Conservation (phyloP, 108 stramenopile species). For the Pseudonitzschia multistriata region DNA sequence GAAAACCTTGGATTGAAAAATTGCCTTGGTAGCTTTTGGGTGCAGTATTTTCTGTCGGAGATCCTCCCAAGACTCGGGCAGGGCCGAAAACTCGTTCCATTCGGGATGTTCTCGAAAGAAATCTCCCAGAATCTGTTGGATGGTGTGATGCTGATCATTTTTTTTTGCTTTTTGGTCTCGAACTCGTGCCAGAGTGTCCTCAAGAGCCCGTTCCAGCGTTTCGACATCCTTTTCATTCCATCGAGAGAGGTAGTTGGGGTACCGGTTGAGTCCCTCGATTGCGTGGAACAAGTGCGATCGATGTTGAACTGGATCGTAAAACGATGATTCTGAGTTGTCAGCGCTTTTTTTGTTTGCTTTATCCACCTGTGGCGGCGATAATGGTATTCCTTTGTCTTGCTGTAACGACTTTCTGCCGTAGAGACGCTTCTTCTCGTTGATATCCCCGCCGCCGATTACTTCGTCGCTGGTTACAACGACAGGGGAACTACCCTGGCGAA, state of each 20-base stretch:
- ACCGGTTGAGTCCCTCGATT: conserved; percentile 75
- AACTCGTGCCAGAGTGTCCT: conserved; percentile 50
- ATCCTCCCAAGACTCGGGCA: conserved; percentile 42
- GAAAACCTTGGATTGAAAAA: conserved; percentile 37
- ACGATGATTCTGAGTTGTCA: background rate
- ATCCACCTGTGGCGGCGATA: background rate
- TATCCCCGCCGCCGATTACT: conserved; percentile 62
- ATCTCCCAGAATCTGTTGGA: conserved; percentile 15
- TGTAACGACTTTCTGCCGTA: conserved; percentile 14
- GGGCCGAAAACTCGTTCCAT: conserved; percentile 18
- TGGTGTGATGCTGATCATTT: conserved; percentile 5
- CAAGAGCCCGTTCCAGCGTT: conserved; percentile 51
- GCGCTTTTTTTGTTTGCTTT: background rate
- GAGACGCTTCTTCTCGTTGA: conserved; percentile 74
- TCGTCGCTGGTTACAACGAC: background rate
- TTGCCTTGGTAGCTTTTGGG: conserved; percentile 25
- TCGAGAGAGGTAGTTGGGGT: conserved; percentile 72
- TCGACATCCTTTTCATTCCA: conserved; percentile 51
- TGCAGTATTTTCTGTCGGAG: conserved; percentile 30
- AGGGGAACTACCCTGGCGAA: background rate
- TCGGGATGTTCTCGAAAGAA: conserved; percentile 20
- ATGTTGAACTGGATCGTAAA: conserved; percentile 43
- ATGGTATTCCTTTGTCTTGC: background rate
- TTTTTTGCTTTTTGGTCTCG: conserved; percentile 38
- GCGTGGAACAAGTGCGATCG: conserved; percentile 75